Percentiles rank a stretch among this genome's conserved stretches.
These are phyloP conservation scores for Cytospora piceae DNA, from an alignment of 2,329 filamentous ascomycete species.

Conservation along the genomic window DNA sequence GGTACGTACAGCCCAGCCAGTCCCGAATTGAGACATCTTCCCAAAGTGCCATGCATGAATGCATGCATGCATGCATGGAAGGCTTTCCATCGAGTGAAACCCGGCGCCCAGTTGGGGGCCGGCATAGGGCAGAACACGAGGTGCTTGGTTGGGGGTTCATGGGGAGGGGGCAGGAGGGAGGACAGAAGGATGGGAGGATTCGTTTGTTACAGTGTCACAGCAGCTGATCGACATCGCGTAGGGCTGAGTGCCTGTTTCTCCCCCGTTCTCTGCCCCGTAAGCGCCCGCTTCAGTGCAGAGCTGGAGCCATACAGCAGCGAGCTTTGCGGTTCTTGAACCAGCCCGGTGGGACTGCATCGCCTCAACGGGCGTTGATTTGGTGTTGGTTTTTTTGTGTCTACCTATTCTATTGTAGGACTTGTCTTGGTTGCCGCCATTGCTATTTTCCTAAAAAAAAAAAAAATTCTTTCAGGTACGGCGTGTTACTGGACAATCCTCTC, in stretches of 20 bases:
- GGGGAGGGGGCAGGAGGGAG: not conserved
- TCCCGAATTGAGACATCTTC: conserved; percentile 11
- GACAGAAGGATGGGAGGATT: conserved; percentile 13
- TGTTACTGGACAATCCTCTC: too few relatives aligned
- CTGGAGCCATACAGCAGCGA: not conserved
- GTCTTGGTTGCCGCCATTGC: not conserved
- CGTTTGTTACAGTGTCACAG: conserved; percentile 15
- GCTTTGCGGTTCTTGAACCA: not conserved
- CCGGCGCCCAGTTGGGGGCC: conserved; percentile 25
- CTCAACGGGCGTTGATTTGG: conserved; percentile 3
- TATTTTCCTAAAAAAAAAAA: too few relatives aligned
- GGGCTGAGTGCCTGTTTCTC: conserved; percentile 22
- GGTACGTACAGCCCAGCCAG: conserved; percentile 1
- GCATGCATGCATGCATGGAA: not conserved
- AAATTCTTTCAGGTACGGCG: too few relatives aligned
- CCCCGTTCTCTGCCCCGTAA: not conserved
- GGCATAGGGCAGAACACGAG: conserved; percentile 23
- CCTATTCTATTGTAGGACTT: not conserved
- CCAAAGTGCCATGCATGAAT: conserved; percentile 7
- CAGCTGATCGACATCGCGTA: conserved; percentile 24
- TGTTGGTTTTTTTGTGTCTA: not conserved
- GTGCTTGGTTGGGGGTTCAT: not conserved
- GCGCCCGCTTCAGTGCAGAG: not conserved
- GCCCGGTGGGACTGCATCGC: conserved; percentile 16
- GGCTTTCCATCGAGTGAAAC: conserved; percentile 11